Evolutionary conservation across 75 land plant genomes (phyloP).

Genomic region (Selaginella moellendorffii): DNA sequence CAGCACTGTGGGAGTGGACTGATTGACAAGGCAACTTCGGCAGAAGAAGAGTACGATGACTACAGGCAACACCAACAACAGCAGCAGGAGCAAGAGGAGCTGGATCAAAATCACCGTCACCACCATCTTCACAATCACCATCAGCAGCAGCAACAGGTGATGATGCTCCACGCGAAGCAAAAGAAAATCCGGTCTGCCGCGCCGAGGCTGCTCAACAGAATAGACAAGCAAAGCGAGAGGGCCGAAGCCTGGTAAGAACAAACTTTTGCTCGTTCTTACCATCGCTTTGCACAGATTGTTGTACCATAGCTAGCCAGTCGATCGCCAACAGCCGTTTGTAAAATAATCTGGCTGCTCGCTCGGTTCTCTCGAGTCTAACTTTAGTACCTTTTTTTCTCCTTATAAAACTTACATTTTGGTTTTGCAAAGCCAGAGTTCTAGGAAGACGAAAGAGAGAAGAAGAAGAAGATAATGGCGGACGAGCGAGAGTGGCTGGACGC

Average conservation of each 20-base stretch:
- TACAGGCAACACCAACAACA: too few species aligned
- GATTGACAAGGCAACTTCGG: background rate
- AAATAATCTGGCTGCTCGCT: too few species aligned
- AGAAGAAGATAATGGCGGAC: constrained; percentile 4
- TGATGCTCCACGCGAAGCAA: background rate
- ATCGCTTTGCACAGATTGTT: too few species aligned
- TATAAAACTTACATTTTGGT: too few species aligned
- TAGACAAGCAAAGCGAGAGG: constrained; percentile 35
- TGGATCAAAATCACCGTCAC: background rate
- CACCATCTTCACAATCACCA: background rate
- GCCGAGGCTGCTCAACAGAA: constrained; percentile 19
- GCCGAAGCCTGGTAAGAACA: constrained; percentile 40
- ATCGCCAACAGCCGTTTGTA: too few species aligned
- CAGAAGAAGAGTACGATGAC: too few species aligned
- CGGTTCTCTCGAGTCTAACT: too few species aligned
- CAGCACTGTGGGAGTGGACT: background rate
- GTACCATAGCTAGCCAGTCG: too few species aligned
- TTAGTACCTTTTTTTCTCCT: too few species aligned
- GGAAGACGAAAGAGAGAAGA: background rate
- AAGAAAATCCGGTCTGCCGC: constrained; percentile 1
- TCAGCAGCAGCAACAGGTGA: background rate
- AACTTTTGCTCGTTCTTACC: too few species aligned
- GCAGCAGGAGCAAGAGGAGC: background rate
- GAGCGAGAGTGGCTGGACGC: too few species aligned
- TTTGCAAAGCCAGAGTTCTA: too few species aligned